Evolutionary conservation across 805 yeast species (phyloP).

Genomic region (Teunomyces stri): DNA sequence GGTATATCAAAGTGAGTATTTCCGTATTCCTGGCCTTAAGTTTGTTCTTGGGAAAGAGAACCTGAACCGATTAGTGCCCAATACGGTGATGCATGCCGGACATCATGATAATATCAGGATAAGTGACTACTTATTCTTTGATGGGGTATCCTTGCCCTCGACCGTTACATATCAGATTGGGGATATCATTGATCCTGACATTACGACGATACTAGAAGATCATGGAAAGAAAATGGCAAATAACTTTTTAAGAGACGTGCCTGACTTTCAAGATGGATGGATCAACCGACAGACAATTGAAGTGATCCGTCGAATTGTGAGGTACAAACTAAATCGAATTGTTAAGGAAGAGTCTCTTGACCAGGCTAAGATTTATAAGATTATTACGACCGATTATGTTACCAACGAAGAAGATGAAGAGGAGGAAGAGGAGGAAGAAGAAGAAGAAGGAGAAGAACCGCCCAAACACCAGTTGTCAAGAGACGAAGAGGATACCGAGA

Average conservation of each 20-base stretch:
- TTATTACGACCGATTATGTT: conserved; percentile 38
- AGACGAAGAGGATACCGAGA: conserved; percentile 13
- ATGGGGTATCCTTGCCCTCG: conserved; percentile 67
- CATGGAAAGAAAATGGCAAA: conserved; percentile 29
- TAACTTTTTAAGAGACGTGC: conserved; percentile 28
- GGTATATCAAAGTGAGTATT: conserved; percentile 80
- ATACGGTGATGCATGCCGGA: conserved; percentile 16
- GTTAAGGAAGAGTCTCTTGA: conserved; percentile 51
- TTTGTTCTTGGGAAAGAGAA: conserved; percentile 8
- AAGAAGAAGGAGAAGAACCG: conserved; percentile 16
- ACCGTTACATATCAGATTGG: conserved; percentile 77
- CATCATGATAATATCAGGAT: conserved; percentile 14
- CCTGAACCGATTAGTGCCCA: conserved; percentile 22
- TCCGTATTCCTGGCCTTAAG: conserved; percentile 48
- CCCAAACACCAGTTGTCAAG: conserved; percentile 9
- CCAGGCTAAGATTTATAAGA: conserved; percentile 38
- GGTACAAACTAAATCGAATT: conserved; percentile 67
- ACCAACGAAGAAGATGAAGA: conserved; percentile 19
- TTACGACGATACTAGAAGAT: conserved; percentile 42
- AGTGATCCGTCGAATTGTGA: conserved; percentile 63
- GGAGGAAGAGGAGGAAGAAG: conserved; percentile 14
- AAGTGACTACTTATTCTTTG: conserved; percentile 53
- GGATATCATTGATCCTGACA: conserved; percentile 67
- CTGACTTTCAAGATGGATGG: conserved; percentile 79
- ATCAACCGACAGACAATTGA: conserved; percentile 57